Percentiles rank a stretch among this genome's conserved stretches.
Evolutionary conservation across 2,329 filamentous ascomycete species (phyloP).

Genomic region (Fusarium cicatricum): DNA sequence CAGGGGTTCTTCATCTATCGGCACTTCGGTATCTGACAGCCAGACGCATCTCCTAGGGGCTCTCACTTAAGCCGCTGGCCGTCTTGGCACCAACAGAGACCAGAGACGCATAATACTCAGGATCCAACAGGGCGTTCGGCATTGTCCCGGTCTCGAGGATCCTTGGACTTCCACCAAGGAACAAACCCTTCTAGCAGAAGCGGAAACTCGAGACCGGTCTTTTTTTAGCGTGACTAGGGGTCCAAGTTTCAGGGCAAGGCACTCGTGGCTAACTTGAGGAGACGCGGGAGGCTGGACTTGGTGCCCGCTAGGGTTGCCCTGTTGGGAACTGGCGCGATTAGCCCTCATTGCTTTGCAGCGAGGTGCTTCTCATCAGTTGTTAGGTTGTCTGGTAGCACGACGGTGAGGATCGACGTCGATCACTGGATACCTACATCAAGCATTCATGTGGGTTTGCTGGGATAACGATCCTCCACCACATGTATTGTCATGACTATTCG

Average conservation of each 20-base stretch:
- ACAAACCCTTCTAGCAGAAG: too few species aligned
- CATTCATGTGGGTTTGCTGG: constrained; percentile 1
- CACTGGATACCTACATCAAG: neutral
- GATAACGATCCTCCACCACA: neutral
- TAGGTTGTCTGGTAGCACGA: too few species aligned
- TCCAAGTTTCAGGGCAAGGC: neutral
- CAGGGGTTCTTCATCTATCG: neutral
- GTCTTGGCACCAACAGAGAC: neutral
- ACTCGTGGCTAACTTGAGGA: too few species aligned
- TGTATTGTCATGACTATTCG: neutral
- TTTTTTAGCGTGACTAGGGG: constrained; percentile 1
- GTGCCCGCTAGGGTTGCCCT: neutral
- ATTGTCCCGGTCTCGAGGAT: neutral
- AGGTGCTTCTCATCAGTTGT: too few species aligned
- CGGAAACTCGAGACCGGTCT: neutral
- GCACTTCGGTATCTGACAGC: neutral
- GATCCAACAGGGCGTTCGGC: neutral
- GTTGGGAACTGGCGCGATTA: neutral
- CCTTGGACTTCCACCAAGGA: too few species aligned
- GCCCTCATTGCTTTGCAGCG: neutral
- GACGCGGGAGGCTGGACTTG: neutral
- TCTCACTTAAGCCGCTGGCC: neutral
- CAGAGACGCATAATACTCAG: neutral
- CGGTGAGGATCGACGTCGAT: neutral
- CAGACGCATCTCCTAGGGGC: neutral